Base-by-base conservation (phyloP, 2,329 filamentous ascomycete genomes). In the Phialophora expanda region DNA sequence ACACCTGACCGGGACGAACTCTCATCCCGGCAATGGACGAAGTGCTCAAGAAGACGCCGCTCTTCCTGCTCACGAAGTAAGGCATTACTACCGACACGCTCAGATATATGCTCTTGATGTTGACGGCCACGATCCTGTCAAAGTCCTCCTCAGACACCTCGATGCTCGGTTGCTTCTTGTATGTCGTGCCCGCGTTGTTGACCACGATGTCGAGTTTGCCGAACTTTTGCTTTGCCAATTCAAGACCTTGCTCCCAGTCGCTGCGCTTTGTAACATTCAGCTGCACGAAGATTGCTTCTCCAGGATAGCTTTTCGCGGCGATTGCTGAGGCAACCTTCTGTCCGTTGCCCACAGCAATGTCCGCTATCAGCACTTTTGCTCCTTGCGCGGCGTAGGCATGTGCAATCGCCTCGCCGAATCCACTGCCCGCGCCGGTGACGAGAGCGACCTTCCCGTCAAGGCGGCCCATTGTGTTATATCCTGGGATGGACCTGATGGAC, bases 131-230 rank as follows among this genome's bases (percentile, higher is more conserved):
- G 77, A 83, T 81, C 1, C 74, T 71, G 68, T 83, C 81, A 65
- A 82, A 82, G 65, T 84, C 80, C 8, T 70, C 75, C 69, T 83
- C 81, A 2, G 73, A 74, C 50, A 82, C 79, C 8, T 80, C 79
- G 0, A 73, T 72, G 44, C 81, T 79, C 4, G 79, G 75, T 74
- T 77, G 66, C 20, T 70, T 70, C 9, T 82, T 82, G 51, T 82
- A 72, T 26, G 81, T 80, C 74, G 82, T 83, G 46, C 82, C 82
- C 22, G 83, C 76, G 12, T 81, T 84, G 72, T 84, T 84, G 69
- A 84, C 75, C 5, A 84, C 78, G 62, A 84, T 81, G 69, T 85
- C 81, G 57, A 85, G 75, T 62, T 76, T 74, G 6, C 79, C 79
- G 69, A 83, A 79, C 65, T 82, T 79, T 41, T 74, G 70, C 8